phyloP scores from a whole-genome alignment of 352 stramenopile species.

The Phytophthora cryptogea region DNA sequence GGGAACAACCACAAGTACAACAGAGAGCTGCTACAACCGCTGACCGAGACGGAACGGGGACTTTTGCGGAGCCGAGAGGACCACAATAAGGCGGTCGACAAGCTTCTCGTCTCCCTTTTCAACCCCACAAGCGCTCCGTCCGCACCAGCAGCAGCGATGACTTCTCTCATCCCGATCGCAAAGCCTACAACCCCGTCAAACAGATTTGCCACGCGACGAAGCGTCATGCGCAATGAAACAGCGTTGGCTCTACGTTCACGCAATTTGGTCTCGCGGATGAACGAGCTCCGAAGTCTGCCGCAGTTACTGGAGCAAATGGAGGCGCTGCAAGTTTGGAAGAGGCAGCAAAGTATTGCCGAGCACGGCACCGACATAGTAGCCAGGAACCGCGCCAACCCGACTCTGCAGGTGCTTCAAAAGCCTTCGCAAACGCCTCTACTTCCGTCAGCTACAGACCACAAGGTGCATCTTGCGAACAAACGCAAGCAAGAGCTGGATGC shows the following conservation, averaged over 20 bases:
- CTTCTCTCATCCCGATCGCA: constrained; percentile 1
- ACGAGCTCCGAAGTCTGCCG: constrained; percentile 60
- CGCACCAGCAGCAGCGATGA: constrained; percentile 8
- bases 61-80: constrained; percentile 40
- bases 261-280: constrained; percentile 56
- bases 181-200: constrained; percentile 11
- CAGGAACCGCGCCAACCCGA: constrained; percentile 50
- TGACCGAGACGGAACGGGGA: constrained; percentile 37
- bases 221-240: constrained; percentile 52
- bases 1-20: constrained; percentile 14
- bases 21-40: constrained; percentile 15
- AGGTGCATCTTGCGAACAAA: constrained; percentile 44
- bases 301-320: constrained; percentile 58
- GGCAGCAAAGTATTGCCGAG: constrained; percentile 40
- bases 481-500: constrained; percentile 63
- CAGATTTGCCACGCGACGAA: constrained; percentile 48
- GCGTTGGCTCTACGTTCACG: constrained; percentile 53
- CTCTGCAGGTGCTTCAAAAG: constrained; percentile 46
- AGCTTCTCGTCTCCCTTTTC: constrained; percentile 48
- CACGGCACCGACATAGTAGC: constrained; percentile 58
- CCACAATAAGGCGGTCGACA: constrained; percentile 50
- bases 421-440: constrained; percentile 59
- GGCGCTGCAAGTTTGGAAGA: constrained; percentile 35
- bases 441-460: constrained; percentile 57
- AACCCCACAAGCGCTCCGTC: constrained; percentile 19